Conservation (phyloP, 2,329 filamentous ascomycete genomes). For the Lachnellula occidentalis region DNA sequence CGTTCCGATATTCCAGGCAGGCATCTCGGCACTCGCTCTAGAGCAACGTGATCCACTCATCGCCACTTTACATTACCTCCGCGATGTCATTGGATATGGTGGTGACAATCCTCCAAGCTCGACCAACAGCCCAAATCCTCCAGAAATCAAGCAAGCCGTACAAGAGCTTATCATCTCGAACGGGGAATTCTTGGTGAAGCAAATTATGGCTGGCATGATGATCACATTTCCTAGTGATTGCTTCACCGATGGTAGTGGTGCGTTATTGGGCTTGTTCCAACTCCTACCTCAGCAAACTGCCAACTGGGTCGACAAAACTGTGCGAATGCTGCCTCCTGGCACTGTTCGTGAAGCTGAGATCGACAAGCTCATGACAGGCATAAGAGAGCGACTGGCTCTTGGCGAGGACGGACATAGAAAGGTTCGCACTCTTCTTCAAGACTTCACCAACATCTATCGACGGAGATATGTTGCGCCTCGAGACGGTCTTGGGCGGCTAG, state of each 20-base stretch:
- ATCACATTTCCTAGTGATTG: constrained; percentile 95
- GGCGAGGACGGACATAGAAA: constrained; percentile 60
- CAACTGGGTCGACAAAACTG: constrained; percentile 75
- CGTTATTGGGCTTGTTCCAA: constrained; percentile 86
- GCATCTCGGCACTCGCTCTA: constrained; percentile 77
- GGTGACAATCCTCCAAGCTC: constrained; percentile 66
- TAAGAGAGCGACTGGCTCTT: constrained; percentile 70
- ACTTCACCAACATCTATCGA: constrained; percentile 94
- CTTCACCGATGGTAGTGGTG: constrained; percentile 88
- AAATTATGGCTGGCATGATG: constrained; percentile 97
- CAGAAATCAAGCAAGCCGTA: constrained; percentile 67
- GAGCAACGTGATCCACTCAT: constrained; percentile 90
- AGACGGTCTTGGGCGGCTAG: constrained; percentile 81
- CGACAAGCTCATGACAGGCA: constrained; percentile 72
- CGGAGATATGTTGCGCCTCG: constrained; percentile 91
- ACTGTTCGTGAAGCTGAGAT: constrained; percentile 76
- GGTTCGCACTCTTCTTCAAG: constrained; percentile 80
- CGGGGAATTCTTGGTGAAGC: constrained; percentile 76
- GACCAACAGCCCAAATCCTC: constrained; percentile 52
- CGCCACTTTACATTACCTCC: constrained; percentile 86
- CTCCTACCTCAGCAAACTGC: constrained; percentile 75
- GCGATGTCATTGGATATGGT: constrained; percentile 86
- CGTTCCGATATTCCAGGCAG: constrained; percentile 78
- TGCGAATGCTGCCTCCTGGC: constrained; percentile 76
- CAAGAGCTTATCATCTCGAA: constrained; percentile 64